A percentile compares a stretch with the other conserved stretches of the same genome.
phyloP scores from a whole-genome alignment of 2,329 filamentous ascomycete species.

The Magnaporthiopsis poae region DNA sequence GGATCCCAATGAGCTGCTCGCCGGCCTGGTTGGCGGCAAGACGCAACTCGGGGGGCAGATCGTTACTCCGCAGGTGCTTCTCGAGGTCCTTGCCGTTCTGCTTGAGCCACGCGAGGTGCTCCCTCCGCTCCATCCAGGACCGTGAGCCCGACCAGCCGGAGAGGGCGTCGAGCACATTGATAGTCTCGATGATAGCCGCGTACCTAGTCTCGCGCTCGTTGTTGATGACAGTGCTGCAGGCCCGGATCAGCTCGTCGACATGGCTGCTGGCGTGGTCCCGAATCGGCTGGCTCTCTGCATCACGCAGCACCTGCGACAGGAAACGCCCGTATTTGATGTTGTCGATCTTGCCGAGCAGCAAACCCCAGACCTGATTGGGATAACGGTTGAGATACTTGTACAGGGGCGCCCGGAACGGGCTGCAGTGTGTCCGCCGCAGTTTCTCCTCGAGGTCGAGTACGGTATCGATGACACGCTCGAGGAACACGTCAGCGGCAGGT shows the following conservation, averaged over 20 bases:
- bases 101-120: slow-evolving; percentile 51
- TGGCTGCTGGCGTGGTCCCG: slow-evolving; percentile 66
- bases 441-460: slow-evolving; percentile 82
- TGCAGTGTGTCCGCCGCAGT: slow-evolving; percentile 76
- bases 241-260: slow-evolving; percentile 59
- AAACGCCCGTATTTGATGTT: slow-evolving; percentile 84
- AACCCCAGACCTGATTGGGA: slow-evolving; percentile 73
- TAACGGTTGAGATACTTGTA: slow-evolving; percentile 93
- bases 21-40: slow-evolving; percentile 81
- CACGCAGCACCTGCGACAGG: slow-evolving; percentile 73
- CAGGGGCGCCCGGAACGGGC: slow-evolving; percentile 80
- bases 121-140: slow-evolving; percentile 62
- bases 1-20: slow-evolving; percentile 76
- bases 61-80: slow-evolving; percentile 59
- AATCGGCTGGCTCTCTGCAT: slow-evolving; percentile 64
- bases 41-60: slow-evolving; percentile 61
- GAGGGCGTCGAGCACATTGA: slow-evolving; percentile 75
- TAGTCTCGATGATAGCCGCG: slow-evolving; percentile 69
- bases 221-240: slow-evolving; percentile 52
- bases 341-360: slow-evolving; percentile 68
- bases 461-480: slow-evolving; percentile 78
- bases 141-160: slow-evolving; percentile 54
- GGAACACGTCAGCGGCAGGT: slow-evolving; percentile 78
- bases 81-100: slow-evolving; percentile 70
- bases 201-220: slow-evolving; percentile 61